phyloP scores from a whole-genome alignment of 2,329 filamentous ascomycete species.

The Botrytis tulipae region DNA sequence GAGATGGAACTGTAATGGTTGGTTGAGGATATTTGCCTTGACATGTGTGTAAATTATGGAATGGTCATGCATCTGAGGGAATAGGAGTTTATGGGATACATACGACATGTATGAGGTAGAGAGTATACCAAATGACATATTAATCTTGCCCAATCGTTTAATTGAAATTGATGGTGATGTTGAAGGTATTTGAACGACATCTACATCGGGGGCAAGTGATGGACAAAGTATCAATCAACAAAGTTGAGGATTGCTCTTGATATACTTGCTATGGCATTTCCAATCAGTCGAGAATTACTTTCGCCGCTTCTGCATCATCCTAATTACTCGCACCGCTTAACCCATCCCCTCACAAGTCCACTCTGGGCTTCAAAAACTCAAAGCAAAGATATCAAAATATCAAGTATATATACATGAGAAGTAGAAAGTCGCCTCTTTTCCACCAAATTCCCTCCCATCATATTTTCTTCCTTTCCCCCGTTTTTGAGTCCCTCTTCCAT shows the following conservation, averaged over 20 bases:
- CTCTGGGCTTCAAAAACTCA: neutral
- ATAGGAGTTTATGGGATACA: constrained; percentile 3
- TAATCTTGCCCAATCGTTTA: neutral
- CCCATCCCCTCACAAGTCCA: neutral
- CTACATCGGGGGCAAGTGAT: no score
- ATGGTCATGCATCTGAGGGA: neutral
- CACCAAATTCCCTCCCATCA: neutral
- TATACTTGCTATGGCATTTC: neutral
- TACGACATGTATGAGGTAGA: neutral
- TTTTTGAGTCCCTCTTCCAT: neutral
- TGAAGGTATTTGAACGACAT: neutral
- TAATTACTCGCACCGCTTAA: neutral
- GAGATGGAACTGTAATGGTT: constrained; percentile 33
- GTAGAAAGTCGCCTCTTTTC: neutral
- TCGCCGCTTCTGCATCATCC: neutral
- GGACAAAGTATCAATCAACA: no score
- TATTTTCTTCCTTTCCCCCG: neutral
- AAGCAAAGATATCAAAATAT: neutral
- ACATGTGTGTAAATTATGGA: neutral
- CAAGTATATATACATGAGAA: neutral
- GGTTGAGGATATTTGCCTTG: constrained; percentile 7
- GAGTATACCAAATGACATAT: neutral
- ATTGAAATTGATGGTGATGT: neutral
- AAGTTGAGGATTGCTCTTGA: no score
- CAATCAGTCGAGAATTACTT: neutral